These are phyloP conservation scores for Hericium erinaceus DNA, from an alignment of 768 basidiomycete species.

Conservation along the genomic window DNA sequence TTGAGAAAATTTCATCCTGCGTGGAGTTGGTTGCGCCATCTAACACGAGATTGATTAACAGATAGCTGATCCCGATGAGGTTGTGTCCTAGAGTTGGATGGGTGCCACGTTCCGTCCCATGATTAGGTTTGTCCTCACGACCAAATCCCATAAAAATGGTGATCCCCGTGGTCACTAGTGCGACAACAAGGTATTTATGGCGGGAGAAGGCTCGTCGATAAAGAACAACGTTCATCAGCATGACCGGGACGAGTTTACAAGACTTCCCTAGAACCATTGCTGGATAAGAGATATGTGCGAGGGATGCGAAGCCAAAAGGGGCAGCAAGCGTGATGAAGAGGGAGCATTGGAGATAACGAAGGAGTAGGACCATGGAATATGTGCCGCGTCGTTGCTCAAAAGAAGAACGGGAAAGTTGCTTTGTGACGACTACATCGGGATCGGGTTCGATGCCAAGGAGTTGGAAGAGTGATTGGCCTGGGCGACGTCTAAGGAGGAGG, in stretches of 20 bases:
- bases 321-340: slow-evolving; percentile 84
- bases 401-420: slow-evolving; percentile 11
- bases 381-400: slow-evolving; percentile 19
- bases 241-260: slow-evolving; percentile 97
- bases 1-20: slow-evolving; percentile 91
- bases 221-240: slow-evolving; percentile 93
- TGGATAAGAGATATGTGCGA: slow-evolving; percentile 95
- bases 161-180: slow-evolving; percentile 87
- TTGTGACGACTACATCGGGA: slow-evolving; percentile 26
- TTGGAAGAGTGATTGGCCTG: slow-evolving; percentile 41
- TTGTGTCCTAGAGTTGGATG: slow-evolving; percentile 42
- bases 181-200: slow-evolving; percentile 93
- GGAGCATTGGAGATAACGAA: slow-evolving; percentile 76
- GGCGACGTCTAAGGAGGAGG: slow-evolving; percentile 52
- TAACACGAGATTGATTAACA: slow-evolving; percentile 78
- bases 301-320: slow-evolving; percentile 92
- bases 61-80: slow-evolving; percentile 64
- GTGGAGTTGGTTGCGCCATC: slow-evolving; percentile 94
- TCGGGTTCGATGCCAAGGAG: slow-evolving; percentile 47
- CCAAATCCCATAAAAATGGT: slow-evolving; percentile 91
- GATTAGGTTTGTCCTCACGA: slow-evolving; percentile 36
- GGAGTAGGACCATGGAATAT: slow-evolving; percentile 40
- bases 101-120: slow-evolving; percentile 25
- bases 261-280: slow-evolving; percentile 99
- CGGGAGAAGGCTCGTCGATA: slow-evolving; percentile 89